A percentile compares a stretch with the other conserved stretches of the same genome.
Conservation (phyloP, 2,329 filamentous ascomycete genomes). For the Ophiostoma sp. region DNA sequence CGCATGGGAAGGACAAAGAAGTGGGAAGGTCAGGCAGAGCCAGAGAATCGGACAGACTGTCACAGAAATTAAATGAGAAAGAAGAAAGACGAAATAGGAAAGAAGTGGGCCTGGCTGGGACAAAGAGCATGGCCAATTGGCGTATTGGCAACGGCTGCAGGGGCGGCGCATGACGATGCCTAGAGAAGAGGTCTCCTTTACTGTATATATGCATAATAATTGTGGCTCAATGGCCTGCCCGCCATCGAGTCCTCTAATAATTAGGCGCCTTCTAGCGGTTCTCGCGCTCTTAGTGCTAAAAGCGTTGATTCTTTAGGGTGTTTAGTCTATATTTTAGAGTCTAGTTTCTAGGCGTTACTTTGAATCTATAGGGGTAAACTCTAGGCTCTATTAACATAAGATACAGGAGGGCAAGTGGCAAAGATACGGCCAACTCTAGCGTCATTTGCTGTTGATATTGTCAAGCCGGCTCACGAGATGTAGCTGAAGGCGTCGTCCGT, state of each 20-base stretch:
- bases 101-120: no score
- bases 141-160: background rate
- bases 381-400: background rate
- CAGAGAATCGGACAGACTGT: background rate
- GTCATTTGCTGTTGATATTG: background rate
- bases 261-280: constrained; percentile 5
- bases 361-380: background rate
- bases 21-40: background rate
- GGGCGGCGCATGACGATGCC: background rate
- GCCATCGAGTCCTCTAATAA: background rate
- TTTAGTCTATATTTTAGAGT: background rate
- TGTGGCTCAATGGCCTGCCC: background rate
- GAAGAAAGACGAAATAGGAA: no score
- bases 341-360: background rate
- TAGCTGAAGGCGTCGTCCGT: background rate
- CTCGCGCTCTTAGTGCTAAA: background rate
- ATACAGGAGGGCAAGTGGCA: background rate
- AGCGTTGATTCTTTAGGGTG: background rate
- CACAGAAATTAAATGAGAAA: background rate
- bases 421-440: background rate
- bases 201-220: background rate
- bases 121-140: background rate
- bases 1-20: background rate
- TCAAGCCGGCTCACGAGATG: background rate
- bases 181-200: no score